Base-by-base conservation (phyloP, 2,329 filamentous ascomycete species). In the Atkinsonella hypoxylon region DNA sequence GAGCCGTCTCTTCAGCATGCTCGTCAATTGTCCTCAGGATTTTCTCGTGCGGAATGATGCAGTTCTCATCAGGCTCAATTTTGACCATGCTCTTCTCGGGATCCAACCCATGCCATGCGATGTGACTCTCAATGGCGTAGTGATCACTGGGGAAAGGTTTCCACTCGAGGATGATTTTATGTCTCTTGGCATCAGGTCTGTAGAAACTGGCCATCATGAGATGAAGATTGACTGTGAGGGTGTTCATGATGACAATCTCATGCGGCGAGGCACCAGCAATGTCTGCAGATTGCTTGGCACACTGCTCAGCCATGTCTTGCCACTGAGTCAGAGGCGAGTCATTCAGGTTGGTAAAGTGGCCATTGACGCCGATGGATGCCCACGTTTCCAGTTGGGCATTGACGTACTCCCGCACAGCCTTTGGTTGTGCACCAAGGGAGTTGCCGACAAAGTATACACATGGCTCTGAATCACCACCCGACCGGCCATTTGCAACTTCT, bases 191-290 rank as follows among this genome's bases (percentile, higher is more conserved):
- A 0, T 75, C 84, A 0, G 88, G 88, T 49, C 71, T 74, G 69
- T 91, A 95, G 69, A 95, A 94, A 67, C 84, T 87, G 8, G 85
- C 83, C 82, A 95, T 82, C 60, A 93, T 71, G 15, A 94, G 67
- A 64, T 95, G 88, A 53, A 95, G 64, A 64, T 94, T 94, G 20
- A 77, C 80, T 2, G 87, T 95, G 60, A 95, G 68, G 0, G 86
- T 90, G 63, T 89, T 87, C 89, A 95, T 95, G 47, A 90, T 79
- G 48, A 88, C 87, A 15, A 95, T 82, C 67, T 95, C 89, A 49
- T 74, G 74, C 1, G 81, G 69, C 2, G 77, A 70, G 0, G 87
- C 87, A 17, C 89, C 89, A 11, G 95, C 83, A 17, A 95, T 72
- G 31, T 79, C 81, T 2, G 85, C 79, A 61, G 85, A 86, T 59